Evolutionary conservation across 2,329 filamentous ascomycete species (phyloP).

Genomic region (Colletotrichum godetiae): DNA sequence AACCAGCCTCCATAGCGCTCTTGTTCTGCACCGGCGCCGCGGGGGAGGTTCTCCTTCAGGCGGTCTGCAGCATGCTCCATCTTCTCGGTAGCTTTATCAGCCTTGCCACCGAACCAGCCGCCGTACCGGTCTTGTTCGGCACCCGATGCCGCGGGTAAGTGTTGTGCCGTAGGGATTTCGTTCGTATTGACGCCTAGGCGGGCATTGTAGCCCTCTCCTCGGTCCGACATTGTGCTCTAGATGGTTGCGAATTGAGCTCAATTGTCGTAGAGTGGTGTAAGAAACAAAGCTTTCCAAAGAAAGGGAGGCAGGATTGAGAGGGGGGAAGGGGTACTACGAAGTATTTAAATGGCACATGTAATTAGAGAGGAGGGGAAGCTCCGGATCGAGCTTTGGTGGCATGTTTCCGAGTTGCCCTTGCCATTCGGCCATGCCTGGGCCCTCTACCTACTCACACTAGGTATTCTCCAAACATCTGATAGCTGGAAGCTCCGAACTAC

Average conservation of each 20-base stretch:
- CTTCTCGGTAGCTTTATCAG: constrained; percentile 17
- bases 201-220: constrained; percentile 38
- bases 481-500: background rate
- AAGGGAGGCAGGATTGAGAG: background rate
- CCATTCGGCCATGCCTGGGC: too few relatives aligned
- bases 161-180: constrained; percentile 24
- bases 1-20: constrained; percentile 37
- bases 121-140: constrained; percentile 30
- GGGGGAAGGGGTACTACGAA: background rate
- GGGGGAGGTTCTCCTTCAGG: constrained; percentile 28
- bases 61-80: background rate
- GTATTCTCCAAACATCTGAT: background rate
- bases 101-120: constrained; percentile 29
- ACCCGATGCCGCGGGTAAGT: constrained; percentile 26
- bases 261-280: background rate
- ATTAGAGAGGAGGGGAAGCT: background rate
- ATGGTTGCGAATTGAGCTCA: background rate
- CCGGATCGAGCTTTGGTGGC: background rate
- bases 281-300: background rate
- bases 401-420: background rate
- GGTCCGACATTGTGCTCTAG: constrained; percentile 35
- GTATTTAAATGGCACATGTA: background rate
- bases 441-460: too few relatives aligned
- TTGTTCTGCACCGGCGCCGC: constrained; percentile 38
- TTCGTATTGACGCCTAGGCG: constrained; percentile 34